Evolutionary conservation across 1,284 basidiomycete genomes (phyloP).

Genomic region (Puccinia triticina): DNA sequence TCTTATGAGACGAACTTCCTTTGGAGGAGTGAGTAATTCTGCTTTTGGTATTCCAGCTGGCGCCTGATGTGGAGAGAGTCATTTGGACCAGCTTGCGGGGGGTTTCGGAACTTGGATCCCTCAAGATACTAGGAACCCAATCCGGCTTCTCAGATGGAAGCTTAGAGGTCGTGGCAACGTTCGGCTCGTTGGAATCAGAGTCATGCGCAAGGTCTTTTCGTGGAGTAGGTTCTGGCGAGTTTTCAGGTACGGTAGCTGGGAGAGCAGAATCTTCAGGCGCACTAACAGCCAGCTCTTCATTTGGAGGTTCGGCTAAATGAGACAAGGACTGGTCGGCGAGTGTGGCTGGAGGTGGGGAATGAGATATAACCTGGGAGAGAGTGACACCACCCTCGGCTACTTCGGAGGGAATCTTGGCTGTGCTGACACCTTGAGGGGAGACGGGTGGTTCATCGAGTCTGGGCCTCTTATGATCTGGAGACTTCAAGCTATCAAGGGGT

Average conservation of each 20-base stretch:
- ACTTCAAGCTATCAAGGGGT: slow-evolving; percentile 1
- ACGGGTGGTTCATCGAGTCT: neutral
- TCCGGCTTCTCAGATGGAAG: slow-evolving; percentile 12
- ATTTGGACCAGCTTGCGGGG: slow-evolving; percentile 33
- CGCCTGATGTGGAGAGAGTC: slow-evolving; percentile 46
- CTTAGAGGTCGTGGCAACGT: neutral
- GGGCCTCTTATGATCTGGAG: neutral
- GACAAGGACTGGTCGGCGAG: neutral
- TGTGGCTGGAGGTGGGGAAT: neutral
- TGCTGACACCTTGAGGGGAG: slow-evolving; percentile 7
- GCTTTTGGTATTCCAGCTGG: slow-evolving; percentile 45
- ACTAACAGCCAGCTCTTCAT: neutral
- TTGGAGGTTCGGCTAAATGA: neutral
- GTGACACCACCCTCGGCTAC: neutral
- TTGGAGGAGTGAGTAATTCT: neutral
- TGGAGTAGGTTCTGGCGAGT: neutral
- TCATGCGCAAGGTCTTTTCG: neutral
- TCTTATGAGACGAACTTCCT: slow-evolving; percentile 21
- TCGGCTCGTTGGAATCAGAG: neutral
- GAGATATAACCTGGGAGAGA: neutral
- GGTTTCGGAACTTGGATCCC: neutral
- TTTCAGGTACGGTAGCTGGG: slow-evolving; percentile 2
- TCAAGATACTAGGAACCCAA: slow-evolving; percentile 45
- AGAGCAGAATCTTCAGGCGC: neutral
- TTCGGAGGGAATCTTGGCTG: neutral